Conservation (phyloP, 1,284 basidiomycete species). For the Cutaneotrichosporon sp. region DNA sequence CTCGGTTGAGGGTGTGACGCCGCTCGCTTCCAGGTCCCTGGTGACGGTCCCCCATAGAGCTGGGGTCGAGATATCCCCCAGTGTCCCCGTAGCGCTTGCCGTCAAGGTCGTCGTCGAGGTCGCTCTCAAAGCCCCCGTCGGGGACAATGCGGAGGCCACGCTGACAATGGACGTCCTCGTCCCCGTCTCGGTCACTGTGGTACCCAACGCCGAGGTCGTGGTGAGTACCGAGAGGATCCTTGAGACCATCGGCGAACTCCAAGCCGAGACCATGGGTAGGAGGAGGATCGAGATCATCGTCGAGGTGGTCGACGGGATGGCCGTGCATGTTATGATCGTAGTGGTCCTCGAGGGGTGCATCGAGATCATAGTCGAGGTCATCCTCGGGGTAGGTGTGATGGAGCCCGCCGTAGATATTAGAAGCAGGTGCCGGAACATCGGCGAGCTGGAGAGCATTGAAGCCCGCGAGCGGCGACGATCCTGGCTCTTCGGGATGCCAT, state of each 20-base stretch:
- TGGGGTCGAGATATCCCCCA: not conserved
- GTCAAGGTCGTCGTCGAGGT: not conserved
- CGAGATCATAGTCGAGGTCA: conserved; percentile 2
- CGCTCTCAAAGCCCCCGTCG: not conserved
- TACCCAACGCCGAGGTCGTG: not conserved
- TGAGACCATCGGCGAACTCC: not conserved
- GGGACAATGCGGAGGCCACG: not conserved
- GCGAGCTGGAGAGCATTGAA: not conserved
- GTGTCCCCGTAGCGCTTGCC: not conserved
- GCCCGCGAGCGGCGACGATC: not conserved
- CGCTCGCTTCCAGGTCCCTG: not conserved
- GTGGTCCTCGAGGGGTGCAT: not conserved
- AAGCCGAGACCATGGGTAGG: not conserved
- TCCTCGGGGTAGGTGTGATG: not conserved
- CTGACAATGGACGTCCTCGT: not conserved
- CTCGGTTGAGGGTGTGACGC: not conserved
- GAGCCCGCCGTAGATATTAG: not conserved
- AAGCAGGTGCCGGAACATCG: not conserved
- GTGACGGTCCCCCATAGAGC: not conserved
- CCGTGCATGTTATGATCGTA: not conserved
- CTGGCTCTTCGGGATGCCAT: not conserved
- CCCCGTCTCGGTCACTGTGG: not conserved
- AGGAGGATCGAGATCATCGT: not conserved
- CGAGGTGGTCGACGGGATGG: not conserved
- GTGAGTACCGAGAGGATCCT: too few relatives aligned